These are phyloP conservation scores for Phtheirospermum japonicum DNA, from an alignment of 257 asterid species.

Conservation along the genomic window DNA sequence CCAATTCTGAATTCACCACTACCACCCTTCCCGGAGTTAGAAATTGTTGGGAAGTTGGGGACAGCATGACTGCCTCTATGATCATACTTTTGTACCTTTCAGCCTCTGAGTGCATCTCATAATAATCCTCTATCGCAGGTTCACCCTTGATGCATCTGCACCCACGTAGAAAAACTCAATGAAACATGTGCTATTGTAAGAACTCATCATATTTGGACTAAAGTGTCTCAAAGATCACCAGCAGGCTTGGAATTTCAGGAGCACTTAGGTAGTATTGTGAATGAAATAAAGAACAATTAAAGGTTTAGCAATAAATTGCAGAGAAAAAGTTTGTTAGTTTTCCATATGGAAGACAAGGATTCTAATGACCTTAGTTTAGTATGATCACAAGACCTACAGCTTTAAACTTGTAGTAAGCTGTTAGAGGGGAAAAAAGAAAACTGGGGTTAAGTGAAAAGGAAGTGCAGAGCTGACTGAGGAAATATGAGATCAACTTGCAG, in stretches of 20 bases:
- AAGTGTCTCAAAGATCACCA: conserved; percentile 20
- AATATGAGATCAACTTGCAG: not conserved
- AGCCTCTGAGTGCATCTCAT: conserved; percentile 67
- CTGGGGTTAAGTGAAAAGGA: not conserved
- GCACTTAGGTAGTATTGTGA: conserved; percentile 19
- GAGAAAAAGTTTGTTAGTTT: conserved; percentile 1
- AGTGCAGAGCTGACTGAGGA: conserved; percentile 1
- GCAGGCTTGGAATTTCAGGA: conserved; percentile 15
- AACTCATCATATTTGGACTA: conserved; percentile 4
- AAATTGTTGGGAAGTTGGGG: conserved; percentile 59
- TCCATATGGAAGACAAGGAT: not conserved
- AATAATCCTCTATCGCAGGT: conserved; percentile 94
- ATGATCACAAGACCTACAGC: too few relatives aligned
- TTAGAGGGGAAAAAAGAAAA: not conserved
- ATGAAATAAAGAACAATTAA: not conserved
- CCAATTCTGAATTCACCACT: conserved; percentile 73
- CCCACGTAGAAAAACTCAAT: conserved; percentile 27
- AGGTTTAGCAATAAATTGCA: not conserved
- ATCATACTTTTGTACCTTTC: conserved; percentile 47
- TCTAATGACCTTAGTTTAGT: not conserved
- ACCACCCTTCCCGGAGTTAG: conserved; percentile 86
- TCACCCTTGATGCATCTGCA: conserved; percentile 97
- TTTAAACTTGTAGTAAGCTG: too few relatives aligned
- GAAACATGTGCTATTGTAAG: conserved; percentile 18
- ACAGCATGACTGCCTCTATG: conserved; percentile 76